A percentile compares a stretch with the other conserved stretches of the same genome.
Conservation (phyloP, 345 rosid species). For the Nephelium lappaceum region DNA sequence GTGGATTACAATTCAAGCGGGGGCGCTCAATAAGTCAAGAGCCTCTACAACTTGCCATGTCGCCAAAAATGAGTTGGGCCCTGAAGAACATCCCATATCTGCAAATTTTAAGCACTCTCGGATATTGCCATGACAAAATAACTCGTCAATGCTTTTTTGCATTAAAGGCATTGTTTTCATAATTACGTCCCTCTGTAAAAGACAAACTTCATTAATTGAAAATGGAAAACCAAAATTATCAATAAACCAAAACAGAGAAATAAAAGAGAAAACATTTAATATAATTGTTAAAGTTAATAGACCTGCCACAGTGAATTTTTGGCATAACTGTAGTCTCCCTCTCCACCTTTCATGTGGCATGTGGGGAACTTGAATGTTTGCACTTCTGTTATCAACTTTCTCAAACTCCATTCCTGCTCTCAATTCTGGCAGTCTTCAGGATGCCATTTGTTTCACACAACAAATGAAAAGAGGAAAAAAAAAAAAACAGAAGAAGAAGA, state of each 20-base stretch:
- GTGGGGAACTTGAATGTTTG: neutral
- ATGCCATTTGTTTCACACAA: too few species aligned
- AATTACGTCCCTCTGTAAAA: neutral
- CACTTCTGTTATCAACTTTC: too few species aligned
- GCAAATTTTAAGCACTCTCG: slow-evolving; percentile 10
- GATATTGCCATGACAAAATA: neutral
- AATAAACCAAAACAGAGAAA: neutral
- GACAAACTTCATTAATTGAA: neutral
- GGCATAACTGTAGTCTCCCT: slow-evolving; percentile 6
- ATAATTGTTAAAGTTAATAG: neutral
- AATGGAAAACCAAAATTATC: too few species aligned
- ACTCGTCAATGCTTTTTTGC: neutral
- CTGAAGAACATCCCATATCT: slow-evolving; percentile 3
- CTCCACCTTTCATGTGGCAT: slow-evolving; percentile 24
- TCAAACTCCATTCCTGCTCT: neutral
- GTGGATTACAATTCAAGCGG: neutral
- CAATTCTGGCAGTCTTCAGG: too few species aligned
- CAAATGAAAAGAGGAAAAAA: too few species aligned
- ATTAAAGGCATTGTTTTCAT: neutral
- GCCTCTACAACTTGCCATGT: neutral
- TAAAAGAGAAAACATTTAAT: neutral
- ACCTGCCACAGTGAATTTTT: slow-evolving; percentile 13
- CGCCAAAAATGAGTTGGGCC: neutral
- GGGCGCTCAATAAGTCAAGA: neutral
- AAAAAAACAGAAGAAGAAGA: too few species aligned